Percentiles rank a stretch among this genome's conserved stretches.
phyloP scores from a whole-genome alignment of 2,329 filamentous ascomycete genomes.

The Calonectria pteridis region DNA sequence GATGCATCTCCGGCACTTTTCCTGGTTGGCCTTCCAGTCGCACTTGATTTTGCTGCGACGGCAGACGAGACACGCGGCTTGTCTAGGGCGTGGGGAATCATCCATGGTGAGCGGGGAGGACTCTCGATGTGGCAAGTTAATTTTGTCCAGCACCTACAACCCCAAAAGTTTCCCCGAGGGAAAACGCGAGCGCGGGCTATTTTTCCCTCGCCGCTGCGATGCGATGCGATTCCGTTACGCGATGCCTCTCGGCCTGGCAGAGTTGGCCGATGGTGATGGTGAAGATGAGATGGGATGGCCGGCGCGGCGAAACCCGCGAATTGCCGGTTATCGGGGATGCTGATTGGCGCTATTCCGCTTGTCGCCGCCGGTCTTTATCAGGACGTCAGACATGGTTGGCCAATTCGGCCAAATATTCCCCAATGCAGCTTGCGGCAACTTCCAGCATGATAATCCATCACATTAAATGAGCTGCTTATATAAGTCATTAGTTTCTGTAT shows the following conservation, averaged over 20 bases:
- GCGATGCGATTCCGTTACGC: neutral
- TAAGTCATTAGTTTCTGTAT: neutral
- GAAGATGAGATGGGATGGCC: conserved; percentile 3
- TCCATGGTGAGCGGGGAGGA: conserved; percentile 28
- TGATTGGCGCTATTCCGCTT: conserved; percentile 11
- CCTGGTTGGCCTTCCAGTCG: conserved; percentile 65
- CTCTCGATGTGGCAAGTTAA: conserved; percentile 61
- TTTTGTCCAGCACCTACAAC: conserved; percentile 46
- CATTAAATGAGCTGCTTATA: neutral
- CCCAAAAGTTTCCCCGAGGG: neutral
- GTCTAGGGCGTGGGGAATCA: conserved; percentile 47
- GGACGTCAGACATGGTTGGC: conserved; percentile 12
- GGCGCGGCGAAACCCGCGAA: conserved; percentile 3
- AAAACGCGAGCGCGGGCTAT: neutral
- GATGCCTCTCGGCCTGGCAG: neutral
- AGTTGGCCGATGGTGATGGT: neutral
- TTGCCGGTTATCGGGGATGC: conserved; percentile 12
- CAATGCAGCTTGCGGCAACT: neutral
- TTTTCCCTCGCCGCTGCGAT: neutral
- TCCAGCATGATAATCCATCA: neutral
- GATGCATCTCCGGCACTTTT: conserved; percentile 71
- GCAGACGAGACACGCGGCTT: conserved; percentile 73
- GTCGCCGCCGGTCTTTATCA: conserved; percentile 8
- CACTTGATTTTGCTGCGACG: conserved; percentile 78
- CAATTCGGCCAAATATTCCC: neutral